Evolutionary conservation across 2,329 filamentous ascomycete genomes (phyloP).

Genomic region (Byssoonygena ceratinophila): DNA sequence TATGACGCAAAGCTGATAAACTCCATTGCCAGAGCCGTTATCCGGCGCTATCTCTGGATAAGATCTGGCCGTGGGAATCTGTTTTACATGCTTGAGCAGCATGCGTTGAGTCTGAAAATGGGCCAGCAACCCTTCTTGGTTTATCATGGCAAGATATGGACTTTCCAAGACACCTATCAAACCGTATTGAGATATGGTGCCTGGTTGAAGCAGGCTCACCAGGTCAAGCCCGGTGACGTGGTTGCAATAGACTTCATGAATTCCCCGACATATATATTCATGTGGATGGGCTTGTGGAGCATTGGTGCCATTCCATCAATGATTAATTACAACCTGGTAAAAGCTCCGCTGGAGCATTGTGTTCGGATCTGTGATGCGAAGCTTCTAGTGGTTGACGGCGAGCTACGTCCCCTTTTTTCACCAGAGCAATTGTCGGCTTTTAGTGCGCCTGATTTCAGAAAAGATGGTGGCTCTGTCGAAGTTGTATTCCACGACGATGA

Average conservation of each 20-base stretch:
- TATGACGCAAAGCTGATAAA: conserved; percentile 56
- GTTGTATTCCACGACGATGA: conserved; percentile 54
- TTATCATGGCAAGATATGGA: conserved; percentile 54
- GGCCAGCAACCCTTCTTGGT: conserved; percentile 48
- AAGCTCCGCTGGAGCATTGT: conserved; percentile 62
- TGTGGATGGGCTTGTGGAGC: conserved; percentile 69
- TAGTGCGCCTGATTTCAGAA: conserved; percentile 29
- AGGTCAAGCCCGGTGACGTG: conserved; percentile 59
- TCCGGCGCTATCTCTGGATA: conserved; percentile 41
- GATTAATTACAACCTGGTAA: conserved; percentile 75
- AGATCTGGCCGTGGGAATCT: conserved; percentile 53
- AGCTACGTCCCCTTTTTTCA: conserved; percentile 45
- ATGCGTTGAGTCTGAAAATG: conserved; percentile 48
- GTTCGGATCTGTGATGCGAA: conserved; percentile 56
- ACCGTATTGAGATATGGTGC: conserved; percentile 59
- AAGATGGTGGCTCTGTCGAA: conserved; percentile 39
- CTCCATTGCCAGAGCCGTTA: conserved; percentile 40
- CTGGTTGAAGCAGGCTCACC: conserved; percentile 58
- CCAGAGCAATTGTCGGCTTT: conserved; percentile 35
- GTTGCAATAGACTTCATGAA: conserved; percentile 76
- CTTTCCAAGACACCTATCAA: conserved; percentile 66
- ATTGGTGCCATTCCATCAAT: conserved; percentile 75
- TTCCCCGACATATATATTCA: conserved; percentile 62
- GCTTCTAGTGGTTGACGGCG: conserved; percentile 60
- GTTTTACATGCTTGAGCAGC: conserved; percentile 65